Evolutionary conservation across 768 basidiomycete genomes (phyloP).

Genomic region (Dioszegia aurantiaca): DNA sequence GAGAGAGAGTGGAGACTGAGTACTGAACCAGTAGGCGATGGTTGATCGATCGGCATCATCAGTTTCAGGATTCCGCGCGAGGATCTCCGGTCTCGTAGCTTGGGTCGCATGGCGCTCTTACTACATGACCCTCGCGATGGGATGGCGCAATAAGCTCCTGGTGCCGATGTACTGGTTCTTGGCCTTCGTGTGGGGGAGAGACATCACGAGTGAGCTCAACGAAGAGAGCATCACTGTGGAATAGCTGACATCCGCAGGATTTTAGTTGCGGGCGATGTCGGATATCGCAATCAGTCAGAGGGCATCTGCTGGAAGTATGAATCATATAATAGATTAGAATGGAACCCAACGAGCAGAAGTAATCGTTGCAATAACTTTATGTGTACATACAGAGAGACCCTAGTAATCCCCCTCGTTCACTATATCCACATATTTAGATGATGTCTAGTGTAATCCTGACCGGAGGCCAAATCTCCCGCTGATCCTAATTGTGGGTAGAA

Average conservation of each 20-base stretch:
- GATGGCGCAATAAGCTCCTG: constrained; percentile 32
- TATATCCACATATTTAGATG: constrained; percentile 46
- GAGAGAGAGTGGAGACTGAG: background rate
- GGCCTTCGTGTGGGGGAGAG: constrained; percentile 26
- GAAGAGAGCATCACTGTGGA: too few species aligned
- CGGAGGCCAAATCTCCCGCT: constrained; percentile 63
- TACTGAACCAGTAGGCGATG: constrained; percentile 15
- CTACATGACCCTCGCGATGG: constrained; percentile 25
- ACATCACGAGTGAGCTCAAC: constrained; percentile 23
- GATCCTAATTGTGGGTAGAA: constrained; percentile 91
- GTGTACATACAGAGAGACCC: constrained; percentile 1
- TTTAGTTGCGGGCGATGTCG: background rate
- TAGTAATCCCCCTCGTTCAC: background rate
- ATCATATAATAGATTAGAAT: too few species aligned
- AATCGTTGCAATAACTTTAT: background rate
- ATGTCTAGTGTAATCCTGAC: constrained; percentile 48
- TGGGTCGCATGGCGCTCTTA: constrained; percentile 34
- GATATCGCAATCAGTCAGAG: too few species aligned
- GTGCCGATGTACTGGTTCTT: constrained; percentile 29
- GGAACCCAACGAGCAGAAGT: too few species aligned
- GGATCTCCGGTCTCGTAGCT: constrained; percentile 15
- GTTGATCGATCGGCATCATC: constrained; percentile 20
- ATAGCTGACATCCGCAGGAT: background rate
- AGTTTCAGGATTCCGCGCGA: background rate
- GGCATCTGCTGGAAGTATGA: too few species aligned